Base-by-base conservation (phyloP, 495 filamentous ascomycete species). In the Glutinoglossum americanum region DNA sequence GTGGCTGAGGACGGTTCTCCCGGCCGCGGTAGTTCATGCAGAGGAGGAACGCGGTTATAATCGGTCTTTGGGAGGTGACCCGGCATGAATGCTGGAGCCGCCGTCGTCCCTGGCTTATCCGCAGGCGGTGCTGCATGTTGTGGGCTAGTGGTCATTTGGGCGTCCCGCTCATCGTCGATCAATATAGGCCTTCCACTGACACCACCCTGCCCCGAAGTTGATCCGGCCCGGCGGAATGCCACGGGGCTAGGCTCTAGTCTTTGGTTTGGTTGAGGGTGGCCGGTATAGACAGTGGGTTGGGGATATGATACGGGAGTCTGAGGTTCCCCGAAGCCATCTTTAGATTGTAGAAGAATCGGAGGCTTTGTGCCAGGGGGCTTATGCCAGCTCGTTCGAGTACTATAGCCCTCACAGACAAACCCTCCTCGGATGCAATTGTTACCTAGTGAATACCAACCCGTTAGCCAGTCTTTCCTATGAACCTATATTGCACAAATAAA, bases 321-420 rank as follows among this genome's bases (percentile, higher is more conserved):
- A 5, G 39, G 56, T 21, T 45, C 37, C 3, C 45, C 32, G 4
- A 83, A 78, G 63, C 82, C 72, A 61, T 88, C 85, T 70, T 92
- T 94, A 8, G 87, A 89, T 67, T 93, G 86, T 27, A 94, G 76
- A 47, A 81, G 87, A 61, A 93, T 74, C 41, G 86, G 84, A 3
- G 78, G 61, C 62, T 80, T 81, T 41, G 72, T 60, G 62, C 64
- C 80, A 65, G 70, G 76, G 21, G 76, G 76, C 65, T 82, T 82
- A 58, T 80, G 76, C 85, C 84, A 90, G 68, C 73, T 79, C 63
- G 70, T 83, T 71, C 77, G 81, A 59, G 77, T 82, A 63, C 83
- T 83, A 69, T 98, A 98, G n/a, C 92, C 92, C 64, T 88, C 85
- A 66, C 92, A 98, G 26, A 88, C 73, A 68, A 96, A 96, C 13